Evolutionary conservation across 2,329 filamentous ascomycete species (phyloP), one percentile per base, ranked within the genome.

Genomic region (Chalaropsis thielavioides): DNA sequence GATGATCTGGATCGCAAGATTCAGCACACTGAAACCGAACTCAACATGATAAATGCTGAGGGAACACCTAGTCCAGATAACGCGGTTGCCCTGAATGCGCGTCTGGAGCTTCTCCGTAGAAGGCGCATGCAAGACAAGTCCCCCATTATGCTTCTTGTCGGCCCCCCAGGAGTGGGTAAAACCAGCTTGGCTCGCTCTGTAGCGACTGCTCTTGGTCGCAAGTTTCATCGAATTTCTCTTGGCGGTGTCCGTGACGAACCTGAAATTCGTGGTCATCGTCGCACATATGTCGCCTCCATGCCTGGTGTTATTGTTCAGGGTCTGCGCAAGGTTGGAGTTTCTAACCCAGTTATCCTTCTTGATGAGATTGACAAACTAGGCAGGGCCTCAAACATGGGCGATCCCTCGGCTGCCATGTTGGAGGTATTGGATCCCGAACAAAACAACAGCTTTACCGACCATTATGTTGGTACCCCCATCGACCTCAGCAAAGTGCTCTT

Each of bases 241-340:
- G 94, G 94, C 67, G 94, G 94, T 70, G 92, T 99, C 2, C 82
- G 94, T 64, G 94, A 99, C 71, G 94, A 99, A 74, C 94, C 94
- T 17, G 94, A 99, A 76, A 97, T 99, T 67, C 84, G 94, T 67
- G 94, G 94, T 10, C 94, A 99, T 75, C 83, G 94, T 65, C 83
- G 94, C 70, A 99, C 94, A 0, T 99, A 99, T 72, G 94, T 99
- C 66, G 94, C 94, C 24, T 94, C 94, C n/a, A 96, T 99, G 92
- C 94, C 94, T 10, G 94, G 94, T 64, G 80, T 97, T 64, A 88
- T 99, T 67, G 92, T 97, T 38, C 92, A 91, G 73, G 94, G 92
- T 0, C 74, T 99, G 64, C 92, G 94, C 77, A 99, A 97, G 77
- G 92, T 95, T 40, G 92, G 92, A 59, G 92, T 97, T 22, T 85